A percentile compares a stretch with the other conserved stretches of the same genome.
Conservation (phyloP, 1,284 basidiomycete species). For the Termitomyces sp. region DNA sequence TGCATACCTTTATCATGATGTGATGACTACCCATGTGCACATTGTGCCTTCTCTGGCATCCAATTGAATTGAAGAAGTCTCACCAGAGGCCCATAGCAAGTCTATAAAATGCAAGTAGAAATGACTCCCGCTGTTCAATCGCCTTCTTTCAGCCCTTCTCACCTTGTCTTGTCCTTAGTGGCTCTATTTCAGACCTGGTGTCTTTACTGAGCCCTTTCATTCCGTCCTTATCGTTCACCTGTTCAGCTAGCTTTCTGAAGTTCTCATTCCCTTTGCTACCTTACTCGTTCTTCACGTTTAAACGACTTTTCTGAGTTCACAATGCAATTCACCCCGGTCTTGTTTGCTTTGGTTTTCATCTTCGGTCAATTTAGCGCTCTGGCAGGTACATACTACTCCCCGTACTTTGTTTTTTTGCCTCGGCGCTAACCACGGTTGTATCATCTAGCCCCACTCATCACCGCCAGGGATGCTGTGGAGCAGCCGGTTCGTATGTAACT, state of each 20-base stretch:
- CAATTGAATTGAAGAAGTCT: neutral
- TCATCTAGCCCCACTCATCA: slow-evolving; percentile 9
- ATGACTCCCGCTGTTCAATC: neutral
- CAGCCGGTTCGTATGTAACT: neutral
- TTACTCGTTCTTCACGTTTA: neutral
- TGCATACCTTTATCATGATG: neutral
- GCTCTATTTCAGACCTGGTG: slow-evolving; percentile 12
- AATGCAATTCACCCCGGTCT: slow-evolving; percentile 12
- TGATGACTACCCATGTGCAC: neutral
- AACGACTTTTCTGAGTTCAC: neutral
- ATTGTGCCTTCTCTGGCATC: neutral
- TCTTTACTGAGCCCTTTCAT: slow-evolving; percentile 12
- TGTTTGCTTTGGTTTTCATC: slow-evolving; percentile 12
- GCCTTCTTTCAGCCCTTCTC: slow-evolving; percentile 12
- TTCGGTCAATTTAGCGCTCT: slow-evolving; percentile 7
- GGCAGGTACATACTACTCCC: slow-evolving; percentile 9
- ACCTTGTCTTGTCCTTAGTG: slow-evolving; percentile 8
- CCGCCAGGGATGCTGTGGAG: neutral
- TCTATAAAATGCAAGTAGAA: slow-evolving; percentile 6
- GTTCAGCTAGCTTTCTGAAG: slow-evolving; percentile 8
- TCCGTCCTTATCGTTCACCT: neutral
- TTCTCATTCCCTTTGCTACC: neutral
- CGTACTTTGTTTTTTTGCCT: neutral
- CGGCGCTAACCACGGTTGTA: neutral
- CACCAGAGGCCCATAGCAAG: neutral